Conservation (phyloP, 768 basidiomycete genomes). For the Auricularia sp. region DNA sequence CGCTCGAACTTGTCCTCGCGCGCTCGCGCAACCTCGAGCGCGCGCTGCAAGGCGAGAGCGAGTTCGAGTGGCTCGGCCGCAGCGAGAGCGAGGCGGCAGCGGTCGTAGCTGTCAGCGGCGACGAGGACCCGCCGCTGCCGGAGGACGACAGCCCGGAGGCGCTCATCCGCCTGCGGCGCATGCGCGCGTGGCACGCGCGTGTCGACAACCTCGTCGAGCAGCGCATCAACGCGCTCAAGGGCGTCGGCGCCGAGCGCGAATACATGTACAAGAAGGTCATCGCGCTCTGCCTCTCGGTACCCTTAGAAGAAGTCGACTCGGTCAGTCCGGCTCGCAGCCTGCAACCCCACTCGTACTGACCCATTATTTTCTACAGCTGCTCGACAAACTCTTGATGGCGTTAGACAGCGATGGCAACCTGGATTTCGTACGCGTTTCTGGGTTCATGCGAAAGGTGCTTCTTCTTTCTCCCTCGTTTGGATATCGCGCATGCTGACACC, state of each 20-base stretch:
- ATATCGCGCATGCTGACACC: no score
- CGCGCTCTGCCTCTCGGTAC: constrained; percentile 76
- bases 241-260: constrained; percentile 79
- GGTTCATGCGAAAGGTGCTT: constrained; percentile 81
- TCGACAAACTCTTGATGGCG: constrained; percentile 75
- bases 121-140: constrained; percentile 59
- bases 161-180: constrained; percentile 60
- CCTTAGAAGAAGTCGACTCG: constrained; percentile 80
- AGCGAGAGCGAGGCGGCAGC: constrained; percentile 29
- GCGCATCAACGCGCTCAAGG: constrained; percentile 60
- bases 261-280: constrained; percentile 89
- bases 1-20: constrained; percentile 74
- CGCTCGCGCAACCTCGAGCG: constrained; percentile 76
- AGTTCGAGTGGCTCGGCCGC: constrained; percentile 85
- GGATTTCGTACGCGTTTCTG: constrained; percentile 77
- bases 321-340: constrained; percentile 39
- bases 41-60: constrained; percentile 66
- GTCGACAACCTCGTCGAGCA: constrained; percentile 65
- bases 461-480: neutral
- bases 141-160: constrained; percentile 43
- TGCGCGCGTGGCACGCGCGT: constrained; percentile 76
- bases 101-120: constrained; percentile 10
- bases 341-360: constrained; percentile 1
- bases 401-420: constrained; percentile 80
- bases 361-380: constrained; percentile 39